A percentile compares a stretch with the other conserved stretches of the same genome.
These are phyloP conservation scores for Micractinium conductrix DNA, from an alignment of 139 green algal species.

Conservation along the genomic window DNA sequence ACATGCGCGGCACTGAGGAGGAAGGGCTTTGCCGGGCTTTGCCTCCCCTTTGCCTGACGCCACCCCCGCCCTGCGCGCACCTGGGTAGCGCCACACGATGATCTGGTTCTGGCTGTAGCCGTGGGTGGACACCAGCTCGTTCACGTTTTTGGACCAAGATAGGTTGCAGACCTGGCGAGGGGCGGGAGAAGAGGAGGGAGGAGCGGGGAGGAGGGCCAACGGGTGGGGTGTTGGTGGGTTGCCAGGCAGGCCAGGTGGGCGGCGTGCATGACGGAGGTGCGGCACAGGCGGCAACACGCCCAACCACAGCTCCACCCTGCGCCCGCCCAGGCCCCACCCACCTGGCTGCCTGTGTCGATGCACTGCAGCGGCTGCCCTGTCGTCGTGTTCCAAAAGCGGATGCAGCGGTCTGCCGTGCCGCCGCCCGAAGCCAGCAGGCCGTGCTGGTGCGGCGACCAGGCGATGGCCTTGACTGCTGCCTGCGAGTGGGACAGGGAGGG, in stretches of 20 bases:
- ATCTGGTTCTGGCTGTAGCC: slow-evolving; percentile 98
- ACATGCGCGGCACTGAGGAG: no score
- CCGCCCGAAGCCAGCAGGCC: slow-evolving; percentile 93
- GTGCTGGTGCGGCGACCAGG: slow-evolving; percentile 97
- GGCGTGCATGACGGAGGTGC: background rate
- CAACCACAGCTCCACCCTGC: no score
- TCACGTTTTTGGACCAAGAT: slow-evolving; percentile 95
- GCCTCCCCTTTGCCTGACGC: no score
- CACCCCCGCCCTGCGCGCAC: no score
- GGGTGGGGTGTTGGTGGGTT: background rate
- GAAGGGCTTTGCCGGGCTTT: no score
- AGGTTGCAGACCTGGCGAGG: slow-evolving; percentile 94
- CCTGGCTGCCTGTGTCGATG: slow-evolving; percentile 88
- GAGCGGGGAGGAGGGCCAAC: background rate
- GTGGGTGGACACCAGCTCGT: slow-evolving; percentile 98
- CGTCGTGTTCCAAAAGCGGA: slow-evolving; percentile 97
- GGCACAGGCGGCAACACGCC: background rate
- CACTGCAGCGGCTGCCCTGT: slow-evolving; percentile 73
- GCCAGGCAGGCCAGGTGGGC: background rate
- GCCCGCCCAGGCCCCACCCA: no score
- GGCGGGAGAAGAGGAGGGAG: background rate
- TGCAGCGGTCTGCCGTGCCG: slow-evolving; percentile 96
- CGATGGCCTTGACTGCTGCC: slow-evolving; percentile 96
- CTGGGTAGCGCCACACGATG: slow-evolving; percentile 81
- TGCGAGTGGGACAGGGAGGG: no score